Evolutionary conservation across 176 grass and related monocot species (phyloP), one percentile per base, ranked within the genome.

Genomic region (Secale cereale): DNA sequence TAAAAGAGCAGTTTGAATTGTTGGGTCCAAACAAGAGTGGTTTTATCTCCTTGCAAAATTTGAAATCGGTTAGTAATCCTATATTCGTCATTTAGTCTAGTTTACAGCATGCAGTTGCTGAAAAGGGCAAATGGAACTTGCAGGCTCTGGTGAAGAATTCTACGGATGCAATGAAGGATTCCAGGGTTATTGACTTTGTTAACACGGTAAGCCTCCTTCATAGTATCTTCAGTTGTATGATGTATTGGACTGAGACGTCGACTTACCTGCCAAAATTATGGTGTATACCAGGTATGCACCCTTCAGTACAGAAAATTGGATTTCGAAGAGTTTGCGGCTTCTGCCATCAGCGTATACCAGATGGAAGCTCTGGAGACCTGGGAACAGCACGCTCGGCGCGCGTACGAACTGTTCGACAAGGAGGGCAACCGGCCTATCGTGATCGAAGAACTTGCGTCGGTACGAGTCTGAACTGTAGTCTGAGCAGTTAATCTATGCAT

Each of bases 281-380:
- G n/a, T 22, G 54, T 76, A 45, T 76, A 36, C 85, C n/a, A 99
- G 97, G 90, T 99, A 80, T 97, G 94, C 88, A 94, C 90, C 76
- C 94, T 99, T 92, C 97, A 97, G 90, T 99, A 99, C 86, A 97
- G 94, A 90, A 99, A 99, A 67, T 63, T 99, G 37, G 97, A 99
- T 69, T 99, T 99, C 4, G 97, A 94, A 91, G 97, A 99, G 85
- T 99, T 99, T 29, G 94, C 97, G 10, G 90, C 97, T 50, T 90
- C 94, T 16, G 91, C 93, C 63, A 91, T 97, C 80, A 97, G 93
- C 1, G 92, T 99, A 64, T 95, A 99, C 78, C 97, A 99, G 87
- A 94, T 99, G 94, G 97, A 99, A 92, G 97, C 88, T 75, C 82
- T 99, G 56, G 94, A 99, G 67, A 92, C 88, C 22, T 99, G 97